Evolutionary conservation across 345 rosid species (phyloP).

Genomic region (Eucalyptus fibrosa): DNA sequence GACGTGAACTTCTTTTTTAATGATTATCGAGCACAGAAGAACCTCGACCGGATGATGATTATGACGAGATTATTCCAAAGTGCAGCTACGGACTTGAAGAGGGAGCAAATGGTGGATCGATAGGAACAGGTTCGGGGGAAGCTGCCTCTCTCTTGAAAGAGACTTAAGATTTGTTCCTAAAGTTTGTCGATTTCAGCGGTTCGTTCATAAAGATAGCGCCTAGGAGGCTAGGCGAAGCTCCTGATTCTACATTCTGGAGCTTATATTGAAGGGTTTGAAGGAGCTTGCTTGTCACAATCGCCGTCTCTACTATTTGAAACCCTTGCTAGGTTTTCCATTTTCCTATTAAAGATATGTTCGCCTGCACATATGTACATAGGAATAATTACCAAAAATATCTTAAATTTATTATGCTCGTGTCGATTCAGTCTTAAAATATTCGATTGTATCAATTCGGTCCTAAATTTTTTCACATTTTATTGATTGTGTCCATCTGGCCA

Average conservation of each 20-base stretch:
- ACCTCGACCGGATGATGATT: not conserved
- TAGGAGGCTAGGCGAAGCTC: not conserved
- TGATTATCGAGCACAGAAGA: not conserved
- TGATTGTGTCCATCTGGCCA: too few relatives aligned
- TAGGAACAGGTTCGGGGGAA: not conserved
- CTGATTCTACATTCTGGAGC: not conserved
- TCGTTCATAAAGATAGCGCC: not conserved
- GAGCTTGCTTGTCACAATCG: not conserved
- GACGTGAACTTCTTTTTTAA: not conserved
- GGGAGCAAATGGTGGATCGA: not conserved
- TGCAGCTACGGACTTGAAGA: not conserved
- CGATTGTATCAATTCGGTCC: accelerated
- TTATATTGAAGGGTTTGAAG: not conserved
- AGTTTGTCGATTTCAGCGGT: not conserved
- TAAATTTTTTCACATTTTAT: too few relatives aligned
- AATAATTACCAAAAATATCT: too few relatives aligned
- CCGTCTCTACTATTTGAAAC: not conserved
- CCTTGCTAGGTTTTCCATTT: not conserved
- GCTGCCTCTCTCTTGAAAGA: not conserved
- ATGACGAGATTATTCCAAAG: not conserved
- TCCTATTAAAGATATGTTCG: not conserved
- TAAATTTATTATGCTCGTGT: too few relatives aligned
- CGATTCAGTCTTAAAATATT: too few relatives aligned
- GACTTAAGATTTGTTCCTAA: not conserved
- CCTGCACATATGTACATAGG: not conserved